Evolutionary conservation across 768 basidiomycete genomes (phyloP).

Genomic region (Tylopilus sp.): DNA sequence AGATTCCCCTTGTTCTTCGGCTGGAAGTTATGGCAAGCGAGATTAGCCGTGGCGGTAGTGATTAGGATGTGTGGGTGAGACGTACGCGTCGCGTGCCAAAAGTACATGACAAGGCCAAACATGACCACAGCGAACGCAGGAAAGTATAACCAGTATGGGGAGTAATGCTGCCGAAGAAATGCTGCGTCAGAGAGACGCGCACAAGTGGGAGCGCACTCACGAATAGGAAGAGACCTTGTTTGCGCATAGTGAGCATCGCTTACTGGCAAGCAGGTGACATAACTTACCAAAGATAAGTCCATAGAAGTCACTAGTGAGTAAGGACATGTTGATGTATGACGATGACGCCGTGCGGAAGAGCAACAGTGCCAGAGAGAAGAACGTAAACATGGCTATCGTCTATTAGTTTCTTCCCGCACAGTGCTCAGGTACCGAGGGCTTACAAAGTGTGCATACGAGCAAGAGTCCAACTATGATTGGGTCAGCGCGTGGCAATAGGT

Average conservation of each 20-base stretch:
- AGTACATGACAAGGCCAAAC: conserved; percentile 73
- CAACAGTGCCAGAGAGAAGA: conserved; percentile 81
- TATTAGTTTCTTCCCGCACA: conserved; percentile 1
- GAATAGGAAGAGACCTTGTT: conserved; percentile 48
- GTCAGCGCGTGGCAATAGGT: conserved; percentile 35
- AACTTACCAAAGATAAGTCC: conserved; percentile 66
- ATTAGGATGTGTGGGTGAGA: conserved; percentile 7
- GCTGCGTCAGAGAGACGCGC: neutral
- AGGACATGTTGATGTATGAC: conserved; percentile 77
- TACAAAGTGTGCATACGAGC: conserved; percentile 42
- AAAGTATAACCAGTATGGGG: conserved; percentile 89
- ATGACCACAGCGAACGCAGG: conserved; percentile 70
- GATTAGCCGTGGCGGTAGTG: neutral
- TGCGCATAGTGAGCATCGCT: neutral
- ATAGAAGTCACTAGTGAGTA: conserved; percentile 87
- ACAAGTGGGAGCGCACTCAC: conserved; percentile 29
- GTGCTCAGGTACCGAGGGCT: neutral
- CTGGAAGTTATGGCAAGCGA: conserved; percentile 34
- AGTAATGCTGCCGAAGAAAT: conserved; percentile 55
- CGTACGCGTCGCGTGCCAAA: conserved; percentile 82
- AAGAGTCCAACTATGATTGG: conserved; percentile 43
- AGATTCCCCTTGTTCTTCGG: conserved; percentile 65
- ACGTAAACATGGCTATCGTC: conserved; percentile 61
- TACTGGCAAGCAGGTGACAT: neutral
- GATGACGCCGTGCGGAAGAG: conserved; percentile 83